A percentile compares a stretch with the other conserved stretches of the same genome.
phyloP scores from a whole-genome alignment of 2,329 filamentous ascomycete genomes.

The Curvularia lunata region DNA sequence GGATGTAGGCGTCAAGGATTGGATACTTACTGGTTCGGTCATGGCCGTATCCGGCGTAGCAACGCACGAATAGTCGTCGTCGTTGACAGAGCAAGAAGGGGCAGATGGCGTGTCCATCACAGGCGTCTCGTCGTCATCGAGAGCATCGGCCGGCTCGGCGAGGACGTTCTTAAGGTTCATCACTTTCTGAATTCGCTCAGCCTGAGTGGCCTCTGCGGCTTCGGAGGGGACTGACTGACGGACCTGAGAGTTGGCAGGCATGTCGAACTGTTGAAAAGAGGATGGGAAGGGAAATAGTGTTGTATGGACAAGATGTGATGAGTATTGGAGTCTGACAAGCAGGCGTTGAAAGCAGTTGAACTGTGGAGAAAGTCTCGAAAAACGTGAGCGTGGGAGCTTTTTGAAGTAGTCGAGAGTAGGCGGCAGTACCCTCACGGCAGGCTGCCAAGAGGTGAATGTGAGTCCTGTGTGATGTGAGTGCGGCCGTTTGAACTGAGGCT shows the following conservation, averaged over 20 bases:
- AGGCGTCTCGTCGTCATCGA: constrained; percentile 1
- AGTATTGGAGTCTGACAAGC: neutral
- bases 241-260: constrained; percentile 14
- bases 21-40: constrained; percentile 6
- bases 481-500: constrained; percentile 28
- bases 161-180: constrained; percentile 40
- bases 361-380: constrained; percentile 31
- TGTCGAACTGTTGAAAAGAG: constrained; percentile 3
- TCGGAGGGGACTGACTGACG: neutral
- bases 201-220: constrained; percentile 10
- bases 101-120: constrained; percentile 13
- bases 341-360: constrained; percentile 1
- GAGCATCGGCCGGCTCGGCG: constrained; percentile 1
- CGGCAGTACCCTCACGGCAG: constrained; percentile 10
- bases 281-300: neutral
- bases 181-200: constrained; percentile 21
- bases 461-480: constrained; percentile 19
- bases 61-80: neutral
- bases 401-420: constrained; percentile 20
- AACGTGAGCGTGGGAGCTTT: constrained; percentile 30
- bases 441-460: constrained; percentile 27
- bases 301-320: neutral
- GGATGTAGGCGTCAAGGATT: neutral
- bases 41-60: constrained; percentile 13
- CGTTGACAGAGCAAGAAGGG: constrained; percentile 8